Evolutionary conservation across 2,329 filamentous ascomycete genomes (phyloP).

Genomic region (Corniculantispora saksenae): DNA sequence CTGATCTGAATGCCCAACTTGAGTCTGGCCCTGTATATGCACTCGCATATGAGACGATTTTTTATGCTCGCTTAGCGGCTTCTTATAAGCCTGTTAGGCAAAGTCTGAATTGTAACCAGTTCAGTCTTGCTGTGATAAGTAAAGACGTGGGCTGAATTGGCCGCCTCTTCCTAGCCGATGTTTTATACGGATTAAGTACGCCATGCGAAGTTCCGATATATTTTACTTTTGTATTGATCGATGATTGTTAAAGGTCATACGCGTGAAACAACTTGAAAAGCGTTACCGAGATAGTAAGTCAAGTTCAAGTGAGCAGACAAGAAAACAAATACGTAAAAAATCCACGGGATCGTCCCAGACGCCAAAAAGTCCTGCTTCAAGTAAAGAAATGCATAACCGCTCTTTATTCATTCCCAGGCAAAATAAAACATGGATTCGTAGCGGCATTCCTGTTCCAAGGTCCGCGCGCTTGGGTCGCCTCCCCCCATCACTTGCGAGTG

Average conservation of each 20-base stretch:
- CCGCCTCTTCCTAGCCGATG: no score
- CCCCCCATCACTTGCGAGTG: neutral
- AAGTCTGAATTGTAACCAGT: no score
- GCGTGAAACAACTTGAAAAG: neutral
- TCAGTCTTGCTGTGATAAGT: no score
- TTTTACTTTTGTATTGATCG: neutral
- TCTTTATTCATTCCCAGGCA: conserved; percentile 16
- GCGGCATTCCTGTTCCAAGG: neutral
- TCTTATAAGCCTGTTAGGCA: no score
- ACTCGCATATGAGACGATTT: no score
- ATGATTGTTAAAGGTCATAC: neutral
- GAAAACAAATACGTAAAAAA: conserved; percentile 6
- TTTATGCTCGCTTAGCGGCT: no score
- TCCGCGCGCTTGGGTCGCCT: neutral
- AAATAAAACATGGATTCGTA: conserved; percentile 20
- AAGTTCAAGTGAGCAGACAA: conserved; percentile 6
- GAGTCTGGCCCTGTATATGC: no score
- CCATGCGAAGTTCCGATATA: neutral
- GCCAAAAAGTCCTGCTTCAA: conserved; percentile 13
- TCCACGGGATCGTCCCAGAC: conserved; percentile 5
- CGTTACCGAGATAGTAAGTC: neutral
- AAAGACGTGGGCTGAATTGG: no score
- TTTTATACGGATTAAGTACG: no score
- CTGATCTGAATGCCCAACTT: no score
- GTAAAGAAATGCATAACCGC: conserved; percentile 14